Conservation (phyloP, 306 rosid species). For the Cucumis melo region DNA sequence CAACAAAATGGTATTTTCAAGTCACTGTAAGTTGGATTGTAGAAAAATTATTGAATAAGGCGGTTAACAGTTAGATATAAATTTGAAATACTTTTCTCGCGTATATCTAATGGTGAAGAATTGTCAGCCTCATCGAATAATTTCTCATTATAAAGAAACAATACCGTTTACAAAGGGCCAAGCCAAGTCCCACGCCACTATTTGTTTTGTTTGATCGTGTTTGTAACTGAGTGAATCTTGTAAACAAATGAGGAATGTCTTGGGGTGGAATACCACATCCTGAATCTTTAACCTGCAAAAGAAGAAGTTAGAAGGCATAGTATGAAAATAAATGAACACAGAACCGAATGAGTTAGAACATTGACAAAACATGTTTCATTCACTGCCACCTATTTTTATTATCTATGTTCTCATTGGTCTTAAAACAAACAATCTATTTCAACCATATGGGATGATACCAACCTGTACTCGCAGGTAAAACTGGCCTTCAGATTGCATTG, state of each 20-base stretch:
- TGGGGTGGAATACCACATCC: slow-evolving; percentile 73
- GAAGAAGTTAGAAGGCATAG: background rate
- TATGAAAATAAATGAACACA: background rate
- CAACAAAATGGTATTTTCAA: background rate
- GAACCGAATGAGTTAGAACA: background rate
- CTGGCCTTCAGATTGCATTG: slow-evolving; percentile 46
- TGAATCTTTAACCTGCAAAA: slow-evolving; percentile 74
- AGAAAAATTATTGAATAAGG: background rate
- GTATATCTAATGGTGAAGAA: background rate
- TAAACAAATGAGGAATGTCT: slow-evolving; percentile 60
- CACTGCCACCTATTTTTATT: background rate
- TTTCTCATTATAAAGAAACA: background rate
- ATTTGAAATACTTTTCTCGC: background rate
- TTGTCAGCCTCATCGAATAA: background rate
- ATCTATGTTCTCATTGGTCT: background rate
- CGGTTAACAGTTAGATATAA: too few species aligned
- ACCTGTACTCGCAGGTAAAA: slow-evolving; percentile 74
- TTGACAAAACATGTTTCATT: background rate
- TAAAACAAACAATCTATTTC: background rate
- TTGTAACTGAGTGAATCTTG: slow-evolving; percentile 54
- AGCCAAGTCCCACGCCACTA: slow-evolving; percentile 66
- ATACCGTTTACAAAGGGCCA: slow-evolving; percentile 88
- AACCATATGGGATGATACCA: background rate
- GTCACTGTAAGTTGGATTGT: background rate
- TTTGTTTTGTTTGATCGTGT: slow-evolving; percentile 41